Evolutionary conservation across 2,329 filamentous ascomycete genomes (phyloP), one percentile per base, ranked within the genome.

Genomic region (Pleurostoma richardsiae): DNA sequence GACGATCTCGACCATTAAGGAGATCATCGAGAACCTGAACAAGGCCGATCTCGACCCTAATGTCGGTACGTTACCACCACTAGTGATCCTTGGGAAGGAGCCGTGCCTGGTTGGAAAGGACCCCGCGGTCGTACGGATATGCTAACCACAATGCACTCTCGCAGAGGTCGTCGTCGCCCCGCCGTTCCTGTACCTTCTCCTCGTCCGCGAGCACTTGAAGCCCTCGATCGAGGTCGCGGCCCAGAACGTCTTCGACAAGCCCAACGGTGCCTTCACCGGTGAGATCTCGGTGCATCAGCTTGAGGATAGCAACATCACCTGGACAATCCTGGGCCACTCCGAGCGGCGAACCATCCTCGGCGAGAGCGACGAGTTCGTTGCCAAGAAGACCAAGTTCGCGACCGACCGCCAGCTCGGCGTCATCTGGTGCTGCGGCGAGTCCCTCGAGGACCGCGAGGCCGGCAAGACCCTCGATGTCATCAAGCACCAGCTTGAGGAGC

Each of bases 391-490:
- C 70, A 96, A 95, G 82, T 84, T 83, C 61, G 90, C 94, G 52
- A 77, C 94, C 50, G 89, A 95, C 63, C 87, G 87, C 62, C 92
- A 90, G 52, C 67, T 99, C 56, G 79, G 82, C 57, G 94, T 97
- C 64, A 96, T 99, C 71, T 87, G 96, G 75, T 99, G 94, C 84
- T 94, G 90, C 68, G 94, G 94, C 61, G 94, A 99, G 83, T 90
- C 85, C 59, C 81, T 97, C 54, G 88, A 96, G 80, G 85, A 95
- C 77, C 86, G 92, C 57, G 91, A 96, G 77, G 79, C 80, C 53
- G 79, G 80, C 68, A 85, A 88, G 77, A 97, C 92, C 54, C 86
- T 95, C 63, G 82, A 88, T 43, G 86, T 94, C 53, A 87, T 95
- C 61, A 94, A 87, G 59, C 74, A 73, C 56, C 94, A 99, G 79